Conservation (phyloP, 495 filamentous ascomycete genomes). For the Penicillium flavigenum region DNA sequence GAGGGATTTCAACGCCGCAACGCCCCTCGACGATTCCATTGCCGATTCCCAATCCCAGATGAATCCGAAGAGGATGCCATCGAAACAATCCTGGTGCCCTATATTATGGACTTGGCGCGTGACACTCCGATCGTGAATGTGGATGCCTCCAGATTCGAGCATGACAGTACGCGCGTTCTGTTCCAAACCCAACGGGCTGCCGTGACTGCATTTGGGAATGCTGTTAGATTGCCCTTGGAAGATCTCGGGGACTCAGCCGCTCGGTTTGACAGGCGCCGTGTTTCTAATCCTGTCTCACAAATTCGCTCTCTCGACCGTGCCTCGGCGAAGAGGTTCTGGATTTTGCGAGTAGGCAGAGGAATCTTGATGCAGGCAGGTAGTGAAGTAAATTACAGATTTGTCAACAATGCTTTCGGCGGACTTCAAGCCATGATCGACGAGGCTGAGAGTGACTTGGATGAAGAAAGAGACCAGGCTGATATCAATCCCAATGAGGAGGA, state of each 20-base stretch:
- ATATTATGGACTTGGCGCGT: slow-evolving; percentile 51
- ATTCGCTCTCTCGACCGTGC: slow-evolving; percentile 37
- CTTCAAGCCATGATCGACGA: slow-evolving; percentile 40
- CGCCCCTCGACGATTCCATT: slow-evolving; percentile 32
- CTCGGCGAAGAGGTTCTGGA: slow-evolving; percentile 58
- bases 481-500: slow-evolving; percentile 45
- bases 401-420: slow-evolving; percentile 65
- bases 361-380: slow-evolving; percentile 61
- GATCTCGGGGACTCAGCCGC: slow-evolving; percentile 41
- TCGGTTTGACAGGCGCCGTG: slow-evolving; percentile 26
- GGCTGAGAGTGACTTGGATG: slow-evolving; percentile 36
- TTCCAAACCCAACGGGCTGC: slow-evolving; percentile 57
- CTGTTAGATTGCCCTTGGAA: slow-evolving; percentile 52
- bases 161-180: slow-evolving; percentile 50
- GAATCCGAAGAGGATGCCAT: slow-evolving; percentile 52
- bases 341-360: slow-evolving; percentile 58
- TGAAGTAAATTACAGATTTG: slow-evolving; percentile 56
- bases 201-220: slow-evolving; percentile 55
- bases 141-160: slow-evolving; percentile 59
- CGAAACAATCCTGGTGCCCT: slow-evolving; percentile 57
- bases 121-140: slow-evolving; percentile 53
- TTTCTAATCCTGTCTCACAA: slow-evolving; percentile 23
- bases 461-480: slow-evolving; percentile 46
- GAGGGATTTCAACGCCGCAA: slow-evolving; percentile 53
- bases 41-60: slow-evolving; percentile 53